A percentile compares a stretch with the other conserved stretches of the same genome.
These are phyloP conservation scores for Alternaria viburni DNA, from an alignment of 2,329 filamentous ascomycete species.

Conservation along the genomic window DNA sequence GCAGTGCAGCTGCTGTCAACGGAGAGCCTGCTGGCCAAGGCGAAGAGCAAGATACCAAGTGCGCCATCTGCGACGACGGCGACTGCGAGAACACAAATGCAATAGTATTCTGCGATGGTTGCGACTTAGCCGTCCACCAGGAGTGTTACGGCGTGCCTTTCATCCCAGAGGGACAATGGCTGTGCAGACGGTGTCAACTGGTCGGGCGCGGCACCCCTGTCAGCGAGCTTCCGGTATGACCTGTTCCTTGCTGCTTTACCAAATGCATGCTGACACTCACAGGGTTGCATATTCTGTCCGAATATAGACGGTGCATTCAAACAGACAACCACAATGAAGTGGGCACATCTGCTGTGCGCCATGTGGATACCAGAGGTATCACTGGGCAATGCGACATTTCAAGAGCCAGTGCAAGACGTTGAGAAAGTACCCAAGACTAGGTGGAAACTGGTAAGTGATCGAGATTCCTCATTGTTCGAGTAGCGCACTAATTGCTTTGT, in stretches of 20 bases:
- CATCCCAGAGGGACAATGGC: constrained; percentile 98
- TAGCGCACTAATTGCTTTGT: constrained; percentile 18
- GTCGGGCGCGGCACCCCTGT: constrained; percentile 89
- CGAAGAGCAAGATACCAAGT: constrained; percentile 96
- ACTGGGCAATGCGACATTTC: constrained; percentile 93
- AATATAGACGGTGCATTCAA: constrained; percentile 98
- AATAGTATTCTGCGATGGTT: constrained; percentile 98
- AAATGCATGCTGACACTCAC: constrained; percentile 23
- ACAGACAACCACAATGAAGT: constrained; percentile 94
- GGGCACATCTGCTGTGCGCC: constrained; percentile 94
- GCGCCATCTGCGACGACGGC: constrained; percentile 97
- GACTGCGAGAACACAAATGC: constrained; percentile 99
- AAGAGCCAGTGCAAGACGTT: constrained; percentile 97
- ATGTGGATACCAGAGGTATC: constrained; percentile 99
- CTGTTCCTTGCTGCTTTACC: not conserved
- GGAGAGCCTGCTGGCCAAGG: constrained; percentile 81
- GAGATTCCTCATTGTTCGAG: not conserved
- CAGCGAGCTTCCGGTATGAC: constrained; percentile 52
- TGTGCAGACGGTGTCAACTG: constrained; percentile 94
- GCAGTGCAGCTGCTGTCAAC: constrained; percentile 93
- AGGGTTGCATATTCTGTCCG: constrained; percentile 89
- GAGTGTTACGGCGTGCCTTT: constrained; percentile 99
- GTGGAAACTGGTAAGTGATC: constrained; percentile 73
- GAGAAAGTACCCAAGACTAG: constrained; percentile 95
- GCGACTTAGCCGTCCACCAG: constrained; percentile 95